Evolutionary conservation across 1,284 basidiomycete species (phyloP), one percentile per base, ranked within the genome.

Genomic region (Puccinia sorghi): DNA sequence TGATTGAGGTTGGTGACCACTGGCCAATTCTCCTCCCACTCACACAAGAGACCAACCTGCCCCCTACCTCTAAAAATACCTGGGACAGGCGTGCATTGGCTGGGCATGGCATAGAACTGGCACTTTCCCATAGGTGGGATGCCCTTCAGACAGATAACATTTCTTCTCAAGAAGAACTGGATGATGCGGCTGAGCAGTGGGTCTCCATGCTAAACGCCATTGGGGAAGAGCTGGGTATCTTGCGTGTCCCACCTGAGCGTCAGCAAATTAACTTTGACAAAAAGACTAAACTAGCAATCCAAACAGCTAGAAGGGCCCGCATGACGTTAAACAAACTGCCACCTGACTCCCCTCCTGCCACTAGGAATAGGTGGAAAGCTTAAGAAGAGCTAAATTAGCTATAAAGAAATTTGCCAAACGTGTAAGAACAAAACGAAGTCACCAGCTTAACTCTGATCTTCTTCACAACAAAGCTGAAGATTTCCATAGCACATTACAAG

Each of bases 41-140:
- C 15, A 32, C 48, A 8, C 7, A 2, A 2, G 13, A 13, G 1
- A 7, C 27, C 4, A 20, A 1, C 5, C 22, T 32, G 4, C 3
- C 9, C 1, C 27, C 2, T 0, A 17, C 46, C 13, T 6, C 22
- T n/a, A 32, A 20, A 9, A 32, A 52, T 7, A 9, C 25, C 15
- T 70, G 67, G 67, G 43, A 54, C 46, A 70, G 46, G 9, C 54
- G 54, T 25, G 6, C 13, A 6, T 27, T 70, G 6, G 17, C 0
- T 0, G 67, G 67, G 11, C 67, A 70, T 54, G 67, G 67, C 2
- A 0, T 12, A 5, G 48, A 70, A 4, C 27, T 70, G 6, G 50
- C 67, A 0, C 67, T 70, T 2, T 70, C 67, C 5, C 20, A 70
- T 0, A n/a, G 25, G 11, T 70, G 67, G 46, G 67, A 70, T 32